Evolutionary conservation across 345 rosid genomes (phyloP), one percentile per base, ranked within the genome.

Genomic region (Moricandia moricandioides): DNA sequence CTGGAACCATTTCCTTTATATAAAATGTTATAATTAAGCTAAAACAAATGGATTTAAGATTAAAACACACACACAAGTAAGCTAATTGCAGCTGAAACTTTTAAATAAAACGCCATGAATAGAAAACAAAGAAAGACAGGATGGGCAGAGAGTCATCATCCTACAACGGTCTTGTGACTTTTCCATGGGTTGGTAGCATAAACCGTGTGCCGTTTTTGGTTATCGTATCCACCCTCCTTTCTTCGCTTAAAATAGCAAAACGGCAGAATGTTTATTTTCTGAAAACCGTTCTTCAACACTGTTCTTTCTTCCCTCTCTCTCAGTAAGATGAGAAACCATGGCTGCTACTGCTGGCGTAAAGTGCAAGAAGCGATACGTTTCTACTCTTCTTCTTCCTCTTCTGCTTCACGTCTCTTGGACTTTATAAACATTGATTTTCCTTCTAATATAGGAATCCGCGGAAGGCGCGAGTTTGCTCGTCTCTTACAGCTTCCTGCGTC

Each of bases 401-500:
- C 70, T 58, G 63, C 69, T 47, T 79, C 71, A 34, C 6, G 73
- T 74, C 37, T 73, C 27, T 14, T 80, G 49, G 59, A 61, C 1
- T 70, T 65, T 7, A 9, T 69, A 54, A 47, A 66, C 40, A 66
- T 39, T 30, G 80, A 49, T 74, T 73, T 81, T 67, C 69, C 81
- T 57, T 67, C 56, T 29, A 29, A 57, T 13, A 14, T 70, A 1
- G 27, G 78, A 47, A 56, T 30, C 66, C 57, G 62, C 18, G 58
- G 56, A 62, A 78, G 67, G 78, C 87, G 77, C 8, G 78, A 77
- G 3, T 75, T 91, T 17, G 79, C 84, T 27, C 8, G 75, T 56
- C 83, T 89, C 77, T 80, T 91, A 61, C 82, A 76, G 66, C 82
- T 51, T 14, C 75, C 67, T 43, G 66, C 76, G 3, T 55, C 81